Conservation (phyloP, 345 rosid genomes). For the Ceriops tagal region DNA sequence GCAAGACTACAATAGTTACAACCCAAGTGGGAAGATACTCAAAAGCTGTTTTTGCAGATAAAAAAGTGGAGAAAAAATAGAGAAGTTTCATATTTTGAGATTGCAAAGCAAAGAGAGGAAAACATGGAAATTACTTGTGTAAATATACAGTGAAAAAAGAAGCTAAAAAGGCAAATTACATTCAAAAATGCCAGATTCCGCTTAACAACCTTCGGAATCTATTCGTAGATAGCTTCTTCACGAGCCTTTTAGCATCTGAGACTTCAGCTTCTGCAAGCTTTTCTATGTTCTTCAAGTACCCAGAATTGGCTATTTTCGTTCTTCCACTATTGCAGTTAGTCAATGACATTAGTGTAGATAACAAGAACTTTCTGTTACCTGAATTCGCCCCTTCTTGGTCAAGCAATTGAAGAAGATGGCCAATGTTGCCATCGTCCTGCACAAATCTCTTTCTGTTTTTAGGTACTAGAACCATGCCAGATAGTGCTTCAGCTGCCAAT, state of each 20-base stretch:
- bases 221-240: slow-evolving; percentile 67
- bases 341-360: slow-evolving; percentile 66
- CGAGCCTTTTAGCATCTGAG: slow-evolving; percentile 75
- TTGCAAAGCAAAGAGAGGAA: slow-evolving; percentile 16
- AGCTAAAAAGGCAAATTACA: slow-evolving; percentile 10
- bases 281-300: slow-evolving; percentile 73
- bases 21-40: slow-evolving; percentile 31
- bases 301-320: slow-evolving; percentile 71
- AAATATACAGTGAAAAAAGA: slow-evolving; percentile 40
- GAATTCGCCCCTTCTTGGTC: slow-evolving; percentile 58
- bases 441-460: slow-evolving; percentile 63
- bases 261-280: slow-evolving; percentile 83
- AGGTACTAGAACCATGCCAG: slow-evolving; percentile 50
- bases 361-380: slow-evolving; percentile 52
- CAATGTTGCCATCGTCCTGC: slow-evolving; percentile 64
- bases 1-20: slow-evolving; percentile 33
- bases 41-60: slow-evolving; percentile 21
- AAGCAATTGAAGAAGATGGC: slow-evolving; percentile 55
- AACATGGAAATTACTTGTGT: slow-evolving; percentile 19
- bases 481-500: slow-evolving; percentile 70
- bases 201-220: slow-evolving; percentile 62
- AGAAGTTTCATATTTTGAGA: slow-evolving; percentile 9
- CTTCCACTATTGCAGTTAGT: slow-evolving; percentile 69
- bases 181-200: slow-evolving; percentile 77
- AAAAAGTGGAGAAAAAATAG: slow-evolving; percentile 1